A percentile compares a stretch with the other conserved stretches of the same genome.
Evolutionary conservation across 2,329 filamentous ascomycete genomes (phyloP).

Genomic region (Aspergillus pseudoterreus): DNA sequence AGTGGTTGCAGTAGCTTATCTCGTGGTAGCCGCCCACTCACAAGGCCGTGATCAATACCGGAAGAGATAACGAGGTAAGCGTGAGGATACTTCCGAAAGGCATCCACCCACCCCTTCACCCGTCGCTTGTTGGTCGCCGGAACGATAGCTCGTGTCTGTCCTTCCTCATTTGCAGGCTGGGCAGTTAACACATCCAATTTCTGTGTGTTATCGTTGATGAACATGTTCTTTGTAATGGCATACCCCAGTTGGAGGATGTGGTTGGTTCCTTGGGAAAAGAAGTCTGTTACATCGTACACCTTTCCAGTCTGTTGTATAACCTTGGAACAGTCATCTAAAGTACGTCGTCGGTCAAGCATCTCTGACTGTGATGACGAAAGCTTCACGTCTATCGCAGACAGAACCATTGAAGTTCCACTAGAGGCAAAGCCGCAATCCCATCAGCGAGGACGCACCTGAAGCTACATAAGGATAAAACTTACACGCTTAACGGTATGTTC

Average conservation of each 20-base stretch:
- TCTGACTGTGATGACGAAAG: constrained; percentile 17
- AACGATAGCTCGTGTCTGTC: neutral
- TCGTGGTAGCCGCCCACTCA: constrained; percentile 16
- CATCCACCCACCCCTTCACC: constrained; percentile 22
- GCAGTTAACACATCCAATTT: no score
- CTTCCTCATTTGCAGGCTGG: no score
- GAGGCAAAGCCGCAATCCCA: constrained; percentile 17
- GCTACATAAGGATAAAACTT: constrained; percentile 15
- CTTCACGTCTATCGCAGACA: constrained; percentile 25
- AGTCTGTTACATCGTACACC: constrained; percentile 25
- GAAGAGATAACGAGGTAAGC: constrained; percentile 26
- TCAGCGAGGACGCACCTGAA: neutral
- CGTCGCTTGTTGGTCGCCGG: neutral
- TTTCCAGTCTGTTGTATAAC: constrained; percentile 20
- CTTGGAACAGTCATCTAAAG: constrained; percentile 15
- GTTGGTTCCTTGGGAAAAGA: constrained; percentile 21
- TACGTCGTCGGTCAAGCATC: constrained; percentile 12
- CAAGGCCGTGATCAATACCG: constrained; percentile 21
- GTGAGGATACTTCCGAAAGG: constrained; percentile 20
- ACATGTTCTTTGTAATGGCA: constrained; percentile 19
- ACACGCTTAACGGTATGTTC: constrained; percentile 50
- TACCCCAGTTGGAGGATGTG: constrained; percentile 24
- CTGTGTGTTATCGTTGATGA: constrained; percentile 8
- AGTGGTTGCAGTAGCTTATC: constrained; percentile 4
- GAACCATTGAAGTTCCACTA: constrained; percentile 23